Evolutionary conservation across 768 basidiomycete species (phyloP).

Genomic region (Boletus huronensis): DNA sequence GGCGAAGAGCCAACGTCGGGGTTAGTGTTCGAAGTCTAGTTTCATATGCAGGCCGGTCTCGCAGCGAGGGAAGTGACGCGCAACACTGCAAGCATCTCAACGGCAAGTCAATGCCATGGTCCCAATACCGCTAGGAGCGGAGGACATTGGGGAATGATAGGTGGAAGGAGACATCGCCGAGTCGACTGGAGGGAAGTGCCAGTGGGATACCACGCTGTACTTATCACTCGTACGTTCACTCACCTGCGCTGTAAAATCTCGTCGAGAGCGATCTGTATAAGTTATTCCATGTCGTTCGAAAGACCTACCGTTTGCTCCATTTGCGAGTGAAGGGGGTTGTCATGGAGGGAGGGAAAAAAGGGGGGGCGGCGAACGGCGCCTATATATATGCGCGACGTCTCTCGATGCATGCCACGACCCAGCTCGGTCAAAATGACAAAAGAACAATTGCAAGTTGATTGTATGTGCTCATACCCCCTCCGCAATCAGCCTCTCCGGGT

Average conservation of each 20-base stretch:
- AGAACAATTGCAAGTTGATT: not conserved
- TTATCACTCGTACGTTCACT: not conserved
- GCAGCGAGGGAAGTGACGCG: not conserved
- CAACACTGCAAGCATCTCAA: not conserved
- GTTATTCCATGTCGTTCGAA: too few species aligned
- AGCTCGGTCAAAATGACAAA: not conserved
- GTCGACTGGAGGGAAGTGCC: too few species aligned
- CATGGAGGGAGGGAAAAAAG: not conserved
- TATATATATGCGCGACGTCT: not conserved
- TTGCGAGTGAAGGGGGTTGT: not conserved
- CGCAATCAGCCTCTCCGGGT: conserved; percentile 64
- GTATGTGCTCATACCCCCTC: conserved; percentile 36
- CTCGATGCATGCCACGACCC: not conserved
- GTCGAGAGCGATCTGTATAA: not conserved
- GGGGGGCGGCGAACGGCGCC: not conserved
- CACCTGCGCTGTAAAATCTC: not conserved
- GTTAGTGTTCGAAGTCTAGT: conserved; percentile 1
- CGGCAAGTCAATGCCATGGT: not conserved
- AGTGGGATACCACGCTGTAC: not conserved
- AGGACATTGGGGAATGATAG: not conserved
- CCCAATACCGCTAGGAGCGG: not conserved
- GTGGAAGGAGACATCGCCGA: not conserved
- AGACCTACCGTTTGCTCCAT: not conserved
- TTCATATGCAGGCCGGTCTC: not conserved
- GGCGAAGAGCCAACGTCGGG: not conserved